A percentile compares a stretch with the other conserved stretches of the same genome.
Conservation (phyloP, 768 basidiomycete species). For the Lanmaoa rubissima region DNA sequence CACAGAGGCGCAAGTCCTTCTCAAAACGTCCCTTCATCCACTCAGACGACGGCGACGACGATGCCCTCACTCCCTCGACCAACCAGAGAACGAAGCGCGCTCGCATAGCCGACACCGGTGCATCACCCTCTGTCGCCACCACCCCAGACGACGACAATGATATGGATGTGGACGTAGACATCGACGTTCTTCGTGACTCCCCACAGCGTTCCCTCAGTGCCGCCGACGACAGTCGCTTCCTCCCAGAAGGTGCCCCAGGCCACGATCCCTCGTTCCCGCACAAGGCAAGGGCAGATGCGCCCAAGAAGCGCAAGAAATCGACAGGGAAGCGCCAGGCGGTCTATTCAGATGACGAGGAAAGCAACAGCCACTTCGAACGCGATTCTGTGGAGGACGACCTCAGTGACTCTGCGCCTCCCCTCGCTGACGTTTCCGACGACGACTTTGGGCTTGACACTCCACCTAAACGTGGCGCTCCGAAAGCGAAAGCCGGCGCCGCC, state of each 20-base stretch:
- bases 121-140: conserved; percentile 21
- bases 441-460: conserved; percentile 24
- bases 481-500: conserved; percentile 17
- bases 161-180: conserved; percentile 38
- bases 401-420: conserved; percentile 23
- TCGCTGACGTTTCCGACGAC: conserved; percentile 27
- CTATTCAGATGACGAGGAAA: conserved; percentile 33
- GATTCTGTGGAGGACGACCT: conserved; percentile 27
- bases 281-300: conserved; percentile 4
- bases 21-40: conserved; percentile 30
- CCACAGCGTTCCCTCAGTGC: conserved; percentile 7
- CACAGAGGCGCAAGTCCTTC: conserved; percentile 15
- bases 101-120: conserved; percentile 30
- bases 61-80: conserved; percentile 59
- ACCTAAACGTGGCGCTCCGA: conserved; percentile 22
- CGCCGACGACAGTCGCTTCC: conserved; percentile 24
- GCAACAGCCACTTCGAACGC: conserved; percentile 23
- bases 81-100: conserved; percentile 23
- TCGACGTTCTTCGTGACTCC: conserved; percentile 35
- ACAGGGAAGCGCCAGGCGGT: conserved; percentile 14
- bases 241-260: neutral
- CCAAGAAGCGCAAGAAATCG: conserved; percentile 21
- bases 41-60: conserved; percentile 38
- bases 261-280: neutral
- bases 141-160: conserved; percentile 48